Evolutionary conservation across 768 basidiomycete species (phyloP), one percentile per base, ranked within the genome.

Genomic region (Coprinopsis sp.): DNA sequence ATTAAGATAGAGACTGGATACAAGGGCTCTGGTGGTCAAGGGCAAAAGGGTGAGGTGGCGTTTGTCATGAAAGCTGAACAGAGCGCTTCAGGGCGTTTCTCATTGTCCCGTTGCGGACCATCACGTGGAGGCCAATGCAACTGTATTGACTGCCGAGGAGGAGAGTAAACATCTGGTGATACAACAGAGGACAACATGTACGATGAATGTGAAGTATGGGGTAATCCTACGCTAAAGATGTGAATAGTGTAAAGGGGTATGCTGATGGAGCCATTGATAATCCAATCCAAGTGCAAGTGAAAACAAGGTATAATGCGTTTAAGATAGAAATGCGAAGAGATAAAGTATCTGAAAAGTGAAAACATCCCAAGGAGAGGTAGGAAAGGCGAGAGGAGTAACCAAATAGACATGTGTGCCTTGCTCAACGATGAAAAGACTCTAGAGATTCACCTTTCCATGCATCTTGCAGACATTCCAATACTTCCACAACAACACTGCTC

Each of bases 401-500:
- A 30, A 43, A 43, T 30, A 28, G 11, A 31, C n/a, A 23, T 14
- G 3, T 23, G 14, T n/a, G 29, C 27, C 23, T 36, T 13, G 10
- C 23, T 14, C 42, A 21, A 29, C 33, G 40, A 27, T 39, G 40
- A 18, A 43, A 49, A 3, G 47, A 24, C 34, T 49, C 47, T 16
- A 43, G 40, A 30, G 24, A 27, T 37, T 51, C 51, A 50, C 64
- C 50, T 52, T 64, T 64, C 81, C 81, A 83, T 49, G 70, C 78
- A 44, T 78, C 74, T 49, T 78, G 67, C 31, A 87, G 66, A 50
- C 75, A 73, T 64, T 93, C 91, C 34, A 93, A 66, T 27, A 88
- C 87, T 53, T 93, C 91, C 22, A 93, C 80, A 43, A 93, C 87
- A 25, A 92, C 87, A 47, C 77, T 76, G 61, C 86, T 87, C 61